Percentiles rank a stretch among this genome's conserved stretches.
Conservation (phyloP, 257 asterid genomes). For the Solanum dulcamara region DNA sequence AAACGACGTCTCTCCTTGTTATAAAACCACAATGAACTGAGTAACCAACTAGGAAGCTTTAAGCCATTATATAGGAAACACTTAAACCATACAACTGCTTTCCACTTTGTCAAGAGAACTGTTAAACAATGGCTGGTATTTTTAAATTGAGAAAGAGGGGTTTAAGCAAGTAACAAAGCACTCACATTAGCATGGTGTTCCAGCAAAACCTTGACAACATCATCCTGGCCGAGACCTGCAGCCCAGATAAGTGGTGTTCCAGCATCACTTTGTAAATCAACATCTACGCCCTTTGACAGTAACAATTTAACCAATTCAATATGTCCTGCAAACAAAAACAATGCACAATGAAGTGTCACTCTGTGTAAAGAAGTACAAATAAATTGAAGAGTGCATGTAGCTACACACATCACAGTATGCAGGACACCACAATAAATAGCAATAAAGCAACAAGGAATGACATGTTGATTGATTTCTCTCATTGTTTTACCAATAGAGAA, state of each 20-base stretch:
- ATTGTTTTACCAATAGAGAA: not conserved
- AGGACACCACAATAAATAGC: not conserved
- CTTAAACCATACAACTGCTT: not conserved
- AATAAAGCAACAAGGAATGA: not conserved
- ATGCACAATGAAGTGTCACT: not conserved
- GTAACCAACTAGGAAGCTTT: not conserved
- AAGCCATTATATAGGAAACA: not conserved
- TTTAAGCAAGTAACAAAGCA: not conserved
- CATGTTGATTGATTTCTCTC: not conserved
- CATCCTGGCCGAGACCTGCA: constrained; percentile 83
- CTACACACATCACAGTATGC: not conserved
- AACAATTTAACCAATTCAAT: constrained; percentile 51
- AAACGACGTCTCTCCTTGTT: not conserved
- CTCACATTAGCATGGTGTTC: constrained; percentile 80
- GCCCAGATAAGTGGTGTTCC: constrained; percentile 98
- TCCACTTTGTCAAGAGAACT: not conserved
- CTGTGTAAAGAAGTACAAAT: not conserved
- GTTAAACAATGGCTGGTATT: not conserved
- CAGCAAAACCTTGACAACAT: constrained; percentile 65
- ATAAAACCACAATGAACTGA: not conserved
- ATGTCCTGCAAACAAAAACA: constrained; percentile 51
- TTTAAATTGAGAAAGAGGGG: not conserved
- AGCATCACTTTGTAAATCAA: constrained; percentile 76
- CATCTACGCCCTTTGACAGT: constrained; percentile 53
- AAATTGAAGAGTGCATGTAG: not conserved